Conservation (phyloP, 257 asterid genomes). For the Osmanthus fragrans region DNA sequence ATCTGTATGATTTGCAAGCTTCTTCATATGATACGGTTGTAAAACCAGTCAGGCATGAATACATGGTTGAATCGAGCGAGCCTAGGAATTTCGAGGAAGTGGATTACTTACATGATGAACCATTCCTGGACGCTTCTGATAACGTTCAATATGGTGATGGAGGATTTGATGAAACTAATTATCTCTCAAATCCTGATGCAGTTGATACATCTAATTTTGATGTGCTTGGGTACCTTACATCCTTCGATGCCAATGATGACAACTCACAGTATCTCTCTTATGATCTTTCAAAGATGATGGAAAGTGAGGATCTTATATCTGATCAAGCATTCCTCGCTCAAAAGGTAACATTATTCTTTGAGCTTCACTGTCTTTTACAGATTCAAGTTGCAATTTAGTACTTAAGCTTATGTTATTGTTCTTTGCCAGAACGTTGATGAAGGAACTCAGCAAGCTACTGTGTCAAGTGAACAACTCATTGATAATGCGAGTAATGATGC, state of each 20-base stretch:
- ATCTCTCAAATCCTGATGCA: constrained; percentile 57
- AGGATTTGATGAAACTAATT: constrained; percentile 69
- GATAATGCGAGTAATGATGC: constrained; percentile 22
- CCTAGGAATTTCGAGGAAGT: constrained; percentile 38
- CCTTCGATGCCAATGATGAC: constrained; percentile 56
- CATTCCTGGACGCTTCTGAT: constrained; percentile 48
- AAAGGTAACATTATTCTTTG: constrained; percentile 39
- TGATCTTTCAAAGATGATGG: constrained; percentile 49
- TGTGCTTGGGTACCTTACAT: constrained; percentile 64
- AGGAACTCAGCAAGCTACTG: constrained; percentile 27
- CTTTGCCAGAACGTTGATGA: constrained; percentile 45
- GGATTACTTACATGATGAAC: constrained; percentile 66
- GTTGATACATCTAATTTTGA: constrained; percentile 45
- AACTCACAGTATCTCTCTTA: constrained; percentile 33
- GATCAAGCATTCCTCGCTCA: constrained; percentile 31
- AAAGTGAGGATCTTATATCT: constrained; percentile 35
- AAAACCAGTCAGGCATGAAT: constrained; percentile 67
- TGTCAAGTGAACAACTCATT: constrained; percentile 31
- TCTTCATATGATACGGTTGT: constrained; percentile 38
- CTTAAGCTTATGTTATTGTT: constrained; percentile 8
- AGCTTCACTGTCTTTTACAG: neutral
- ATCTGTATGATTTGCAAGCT: constrained; percentile 41
- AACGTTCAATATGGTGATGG: constrained; percentile 48
- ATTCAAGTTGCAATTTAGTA: constrained; percentile 4
- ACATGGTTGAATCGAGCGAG: constrained; percentile 69